Conservation (phyloP, 495 filamentous ascomycete species). For the Pseudevernia furfuracea region DNA sequence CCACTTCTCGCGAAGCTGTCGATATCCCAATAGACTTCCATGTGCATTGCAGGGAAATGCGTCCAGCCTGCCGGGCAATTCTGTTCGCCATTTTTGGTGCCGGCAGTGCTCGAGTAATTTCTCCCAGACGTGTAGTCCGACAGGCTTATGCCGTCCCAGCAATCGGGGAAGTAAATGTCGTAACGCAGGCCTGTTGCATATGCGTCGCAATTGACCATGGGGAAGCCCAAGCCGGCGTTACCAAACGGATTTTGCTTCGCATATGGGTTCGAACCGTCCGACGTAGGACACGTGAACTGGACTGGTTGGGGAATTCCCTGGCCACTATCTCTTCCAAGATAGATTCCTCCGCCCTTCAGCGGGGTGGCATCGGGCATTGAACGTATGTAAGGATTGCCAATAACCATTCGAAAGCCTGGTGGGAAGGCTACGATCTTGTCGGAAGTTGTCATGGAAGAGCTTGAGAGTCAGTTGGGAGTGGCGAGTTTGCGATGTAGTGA, state of each 20-base stretch:
- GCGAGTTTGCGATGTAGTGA: not conserved
- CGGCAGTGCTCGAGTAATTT: constrained; percentile 50
- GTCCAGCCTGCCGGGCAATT: constrained; percentile 51
- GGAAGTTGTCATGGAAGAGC: not conserved
- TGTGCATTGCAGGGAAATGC: constrained; percentile 42
- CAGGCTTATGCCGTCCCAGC: constrained; percentile 31
- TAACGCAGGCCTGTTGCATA: constrained; percentile 44
- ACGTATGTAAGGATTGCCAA: constrained; percentile 43
- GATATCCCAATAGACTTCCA: constrained; percentile 21
- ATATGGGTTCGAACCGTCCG: constrained; percentile 5
- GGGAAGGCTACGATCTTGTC: constrained; percentile 56
- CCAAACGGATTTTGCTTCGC: not conserved
- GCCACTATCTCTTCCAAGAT: not conserved
- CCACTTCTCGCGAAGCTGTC: constrained; percentile 24
- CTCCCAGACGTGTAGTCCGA: constrained; percentile 65
- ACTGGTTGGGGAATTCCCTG: constrained; percentile 1
- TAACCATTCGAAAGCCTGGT: constrained; percentile 64
- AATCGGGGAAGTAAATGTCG: constrained; percentile 43
- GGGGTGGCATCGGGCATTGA: constrained; percentile 5
- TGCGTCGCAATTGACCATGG: constrained; percentile 52
- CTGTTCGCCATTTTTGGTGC: constrained; percentile 49
- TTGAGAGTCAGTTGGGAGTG: not conserved
- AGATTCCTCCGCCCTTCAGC: not conserved
- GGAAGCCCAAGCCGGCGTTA: constrained; percentile 34
- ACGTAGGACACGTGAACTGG: constrained; percentile 1